These are phyloP conservation scores for Penicillium sp. DNA, from an alignment of 2,329 filamentous ascomycete species.

Conservation along the genomic window DNA sequence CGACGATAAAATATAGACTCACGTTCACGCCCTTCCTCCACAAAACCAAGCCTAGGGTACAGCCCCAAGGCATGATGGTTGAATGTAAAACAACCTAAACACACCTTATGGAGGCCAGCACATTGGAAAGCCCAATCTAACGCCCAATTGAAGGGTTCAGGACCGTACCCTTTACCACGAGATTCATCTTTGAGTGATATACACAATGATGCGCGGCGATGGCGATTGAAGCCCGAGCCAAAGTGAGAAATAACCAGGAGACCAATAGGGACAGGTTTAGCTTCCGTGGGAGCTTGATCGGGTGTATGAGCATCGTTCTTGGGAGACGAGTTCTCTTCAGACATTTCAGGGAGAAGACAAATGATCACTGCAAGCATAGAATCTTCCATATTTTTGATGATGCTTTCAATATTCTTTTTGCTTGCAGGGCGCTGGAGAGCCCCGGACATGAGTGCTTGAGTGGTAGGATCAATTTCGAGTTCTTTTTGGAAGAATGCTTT, in stretches of 20 bases:
- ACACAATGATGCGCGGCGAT: not conserved
- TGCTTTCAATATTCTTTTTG: not conserved
- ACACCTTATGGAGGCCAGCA: not conserved
- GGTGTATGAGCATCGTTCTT: not conserved
- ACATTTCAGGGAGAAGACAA: not conserved
- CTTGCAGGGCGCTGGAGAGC: not conserved
- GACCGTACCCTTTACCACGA: not conserved
- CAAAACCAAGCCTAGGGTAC: constrained; percentile 15
- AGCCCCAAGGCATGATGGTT: constrained; percentile 2
- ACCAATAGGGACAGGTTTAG: not conserved
- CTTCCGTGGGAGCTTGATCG: not conserved
- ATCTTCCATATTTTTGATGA: not conserved
- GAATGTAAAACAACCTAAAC: not conserved
- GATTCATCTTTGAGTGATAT: not conserved
- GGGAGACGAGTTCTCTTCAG: not conserved
- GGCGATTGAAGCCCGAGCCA: not conserved
- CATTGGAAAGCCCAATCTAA: not conserved
- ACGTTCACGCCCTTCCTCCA: constrained; percentile 13
- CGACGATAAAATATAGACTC: constrained; percentile 10
- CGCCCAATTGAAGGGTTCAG: not conserved
- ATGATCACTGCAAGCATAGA: not conserved
- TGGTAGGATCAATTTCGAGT: constrained; percentile 9
- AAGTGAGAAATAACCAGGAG: not conserved
- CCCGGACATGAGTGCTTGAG: not conserved
- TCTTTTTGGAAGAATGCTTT: constrained; percentile 8